Base-by-base conservation (phyloP, 2,329 filamentous ascomycete species). In the Clarireedia homoeocarpa region DNA sequence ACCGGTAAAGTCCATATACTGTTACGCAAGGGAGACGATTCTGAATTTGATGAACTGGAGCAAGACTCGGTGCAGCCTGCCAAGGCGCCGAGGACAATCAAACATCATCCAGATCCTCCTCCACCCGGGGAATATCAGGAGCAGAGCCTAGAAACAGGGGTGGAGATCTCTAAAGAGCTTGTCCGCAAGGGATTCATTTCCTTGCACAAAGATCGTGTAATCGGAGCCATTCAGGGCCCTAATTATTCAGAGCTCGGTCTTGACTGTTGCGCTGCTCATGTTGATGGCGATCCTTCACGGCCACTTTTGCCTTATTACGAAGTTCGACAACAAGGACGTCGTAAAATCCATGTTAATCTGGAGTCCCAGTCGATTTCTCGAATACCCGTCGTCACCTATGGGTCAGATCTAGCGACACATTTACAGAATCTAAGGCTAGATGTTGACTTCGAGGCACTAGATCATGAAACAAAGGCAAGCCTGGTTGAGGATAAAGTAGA, bases 1-100 rank as follows among this genome's bases (percentile, higher is more conserved):
- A 83, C 78, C 2, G 83, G 83, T 0, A 77, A 80, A 6, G 74
- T 85, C 0, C 83, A 80, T 57, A 62, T 85, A 1, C 65, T 85
- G 2, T 77, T 76, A 0, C 65, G 77, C 23, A 48, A 26, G 7
- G 48, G 48, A 3, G 74, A 81, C 55, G 71, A 77, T 17, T 67
- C 69, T 1, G 72, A 74, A 10, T 50, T 61, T 6, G 26, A 45
- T 17, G 23, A 24, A 6, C 47, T 42, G 3, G 48, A 53, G 20
- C 42, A 20, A 38, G 60, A 30, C 12, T 40, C 10, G 72, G 0
- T 79, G 15, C 20, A 42, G 15, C 39, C 30, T 12, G 10, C 10
- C 10, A 17, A 17, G 7, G 39, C 7, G 9, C 39, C n/a, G 6
- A 42, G 39, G 39, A 20, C 14, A 14, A 42, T 42, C 20, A 42